phyloP scores from a whole-genome alignment of 495 filamentous ascomycete genomes.

The Podospora anserina region DNA sequence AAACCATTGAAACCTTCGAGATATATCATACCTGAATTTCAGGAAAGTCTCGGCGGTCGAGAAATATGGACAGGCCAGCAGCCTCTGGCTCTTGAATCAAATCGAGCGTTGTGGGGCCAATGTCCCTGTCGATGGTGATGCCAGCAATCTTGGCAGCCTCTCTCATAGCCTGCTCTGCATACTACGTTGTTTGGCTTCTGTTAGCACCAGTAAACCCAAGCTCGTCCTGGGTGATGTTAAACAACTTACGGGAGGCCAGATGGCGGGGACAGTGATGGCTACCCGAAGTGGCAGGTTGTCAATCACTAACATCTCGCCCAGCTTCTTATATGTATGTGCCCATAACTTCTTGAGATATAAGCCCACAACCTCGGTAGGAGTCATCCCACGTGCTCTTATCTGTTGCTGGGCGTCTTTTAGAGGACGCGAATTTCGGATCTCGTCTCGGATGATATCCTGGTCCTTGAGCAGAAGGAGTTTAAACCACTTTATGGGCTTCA shows the following conservation, averaged over 20 bases:
- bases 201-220: too few relatives aligned
- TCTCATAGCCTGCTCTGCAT: constrained; percentile 26
- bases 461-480: constrained; percentile 29
- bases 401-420: constrained; percentile 16
- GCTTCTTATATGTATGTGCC: constrained; percentile 24
- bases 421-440: constrained; percentile 13
- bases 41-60: constrained; percentile 14
- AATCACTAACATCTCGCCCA: constrained; percentile 17
- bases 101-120: constrained; percentile 24
- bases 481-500: constrained; percentile 30
- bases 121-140: constrained; percentile 18
- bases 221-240: too few relatives aligned
- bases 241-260: constrained; percentile 22
- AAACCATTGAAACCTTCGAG: neutral
- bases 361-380: constrained; percentile 14
- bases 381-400: neutral
- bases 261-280: constrained; percentile 32
- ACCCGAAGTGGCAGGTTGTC: constrained; percentile 26
- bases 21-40: constrained; percentile 7
- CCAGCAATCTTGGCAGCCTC: constrained; percentile 22
- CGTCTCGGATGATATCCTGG: constrained; percentile 18
- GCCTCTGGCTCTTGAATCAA: constrained; percentile 32
- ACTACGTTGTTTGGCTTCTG: neutral
- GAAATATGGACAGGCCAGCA: constrained; percentile 24
- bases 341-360: constrained; percentile 25